Evolutionary conservation across 2,329 filamentous ascomycete genomes (phyloP).

Genomic region (Ilyonectria mors-panacis): DNA sequence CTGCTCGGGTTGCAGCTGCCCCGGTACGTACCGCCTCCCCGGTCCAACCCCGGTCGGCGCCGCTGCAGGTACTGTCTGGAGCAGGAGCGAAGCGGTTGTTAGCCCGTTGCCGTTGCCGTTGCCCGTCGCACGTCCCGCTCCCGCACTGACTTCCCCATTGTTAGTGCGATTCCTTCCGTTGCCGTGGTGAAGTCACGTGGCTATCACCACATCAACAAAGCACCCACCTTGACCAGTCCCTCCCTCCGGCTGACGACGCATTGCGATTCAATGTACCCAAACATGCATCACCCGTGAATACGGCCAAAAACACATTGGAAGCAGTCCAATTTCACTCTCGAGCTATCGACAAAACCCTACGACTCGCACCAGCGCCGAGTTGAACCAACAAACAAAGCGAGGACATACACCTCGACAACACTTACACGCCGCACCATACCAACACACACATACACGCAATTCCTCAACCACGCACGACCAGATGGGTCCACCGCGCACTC

Average conservation of each 20-base stretch:
- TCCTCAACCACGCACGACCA: slow-evolving; percentile 10
- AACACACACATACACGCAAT: slow-evolving; percentile 10
- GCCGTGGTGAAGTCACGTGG: slow-evolving; percentile 55
- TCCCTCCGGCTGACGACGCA: slow-evolving; percentile 2
- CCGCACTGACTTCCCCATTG: slow-evolving; percentile 11
- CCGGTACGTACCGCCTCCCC: slow-evolving; percentile 10
- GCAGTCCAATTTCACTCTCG: neutral
- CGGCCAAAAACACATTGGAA: slow-evolving; percentile 6
- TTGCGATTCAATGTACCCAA: neutral
- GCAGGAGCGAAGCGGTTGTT: neutral
- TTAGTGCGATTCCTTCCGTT: slow-evolving; percentile 40
- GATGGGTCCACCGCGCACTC: slow-evolving; percentile 52
- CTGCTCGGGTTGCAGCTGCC: neutral
- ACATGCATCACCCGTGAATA: slow-evolving; percentile 10
- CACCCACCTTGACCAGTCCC: slow-evolving; percentile 21
- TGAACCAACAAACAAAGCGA: slow-evolving; percentile 11
- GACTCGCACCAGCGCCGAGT: slow-evolving; percentile 1
- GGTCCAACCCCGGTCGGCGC: neutral
- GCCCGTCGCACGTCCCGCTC: slow-evolving; percentile 21
- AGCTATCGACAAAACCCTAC: neutral
- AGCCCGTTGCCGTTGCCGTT: slow-evolving; percentile 17
- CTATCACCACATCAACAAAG: slow-evolving; percentile 45
- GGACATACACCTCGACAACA: slow-evolving; percentile 10
- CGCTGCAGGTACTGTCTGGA: slow-evolving; percentile 13
- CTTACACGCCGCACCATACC: slow-evolving; percentile 17